Evolutionary conservation across 257 asterid species (phyloP), one percentile per base, ranked within the genome.

Genomic region (Perilla frutescens): DNA sequence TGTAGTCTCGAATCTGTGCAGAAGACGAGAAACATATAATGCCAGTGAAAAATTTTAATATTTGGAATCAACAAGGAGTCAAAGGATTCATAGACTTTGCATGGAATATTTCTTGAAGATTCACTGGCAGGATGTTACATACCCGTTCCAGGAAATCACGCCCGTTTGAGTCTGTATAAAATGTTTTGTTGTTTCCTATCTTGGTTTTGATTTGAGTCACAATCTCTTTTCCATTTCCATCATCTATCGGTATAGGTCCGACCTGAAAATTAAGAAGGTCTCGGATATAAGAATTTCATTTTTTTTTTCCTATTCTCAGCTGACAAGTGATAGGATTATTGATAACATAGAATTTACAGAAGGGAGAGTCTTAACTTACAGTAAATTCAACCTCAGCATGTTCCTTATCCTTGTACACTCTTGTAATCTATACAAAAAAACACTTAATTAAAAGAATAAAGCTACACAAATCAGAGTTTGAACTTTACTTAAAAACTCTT

Each of bases 111-210:
- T 26, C 14, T 65, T 41, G 2, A 41, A 36, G 62, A 1, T 51
- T 68, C 74, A 48, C 26, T 6, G 14, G 63, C 80, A 13, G n/a
- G 57, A 63, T 8, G 57, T 41, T 15, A 76, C 85, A 64, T 82
- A 95, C 98, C 86, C 98, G 86, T 80, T 92, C 81, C 29, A 95
- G 89, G 86, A 87, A 90, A 82, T 95, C 99, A 59, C 98, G 97
- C 31, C 99, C 98, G 61, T 85, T 90, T 4, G 96, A 92, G 83
- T 95, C 99, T 1, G 99, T 90, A 70, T 90, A 95, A 78, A 92
- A 95, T 45, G 82, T 86, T 82, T 83, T 87, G 76, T 85, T 87
- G 91, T 79, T 95, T 67, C 79, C 82, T 73, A 90, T 82, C 48
- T 78, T 76, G 50, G 96, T 82, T 78, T 80, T 88, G 72, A 95